Base-by-base conservation (phyloP, 257 asterid species). In the Mitragyna speciosa region DNA sequence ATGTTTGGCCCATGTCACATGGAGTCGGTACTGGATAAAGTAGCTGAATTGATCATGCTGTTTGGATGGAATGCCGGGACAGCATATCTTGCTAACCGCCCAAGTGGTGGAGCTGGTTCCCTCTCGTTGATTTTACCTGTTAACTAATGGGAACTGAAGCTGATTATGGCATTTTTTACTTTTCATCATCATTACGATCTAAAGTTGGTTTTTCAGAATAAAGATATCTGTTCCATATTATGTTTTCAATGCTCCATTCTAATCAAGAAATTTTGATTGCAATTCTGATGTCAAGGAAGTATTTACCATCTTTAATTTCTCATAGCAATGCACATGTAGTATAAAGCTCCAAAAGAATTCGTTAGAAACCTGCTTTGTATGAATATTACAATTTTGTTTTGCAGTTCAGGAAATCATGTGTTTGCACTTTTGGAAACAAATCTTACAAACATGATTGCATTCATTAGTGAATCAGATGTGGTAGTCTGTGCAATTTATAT, bases 41-140 rank as follows among this genome's bases (percentile, higher is more conserved):
- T 72, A 61, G 28, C 36, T 61, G 43, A 26, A 17, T 59, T 77
- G 69, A 51, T 68, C 66, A 67, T 22, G 33, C 72, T 31, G 19
- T 65, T 36, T 64, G 48, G 72, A 58, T 26, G 79, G 59, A 63
- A 75, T 74, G 33, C 22, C 28, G 71, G 70, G 73, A 67, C 59
- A 51, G 63, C 45, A 28, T 31, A 66, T 48, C 9, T 30, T 52
- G 30, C 47, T 78, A 77, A 24, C 73, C 9, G 28, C 70, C 58
- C 33, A 45, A 59, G 48, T 71, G 71, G 49, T 79, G 15, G 12
- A 33, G 54, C 64, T 7, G 79, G 48, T 45, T 80, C 26, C 45
- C 54, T 24, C 41, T 80, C 24, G 48, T 51, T 30, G 31, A 73
- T 65, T 48, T 33, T 73, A 31, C 71, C 31, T 24, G 26, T 80